phyloP scores from a whole-genome alignment of 1,284 basidiomycete genomes.

The Vanrija pseudolonga region DNA sequence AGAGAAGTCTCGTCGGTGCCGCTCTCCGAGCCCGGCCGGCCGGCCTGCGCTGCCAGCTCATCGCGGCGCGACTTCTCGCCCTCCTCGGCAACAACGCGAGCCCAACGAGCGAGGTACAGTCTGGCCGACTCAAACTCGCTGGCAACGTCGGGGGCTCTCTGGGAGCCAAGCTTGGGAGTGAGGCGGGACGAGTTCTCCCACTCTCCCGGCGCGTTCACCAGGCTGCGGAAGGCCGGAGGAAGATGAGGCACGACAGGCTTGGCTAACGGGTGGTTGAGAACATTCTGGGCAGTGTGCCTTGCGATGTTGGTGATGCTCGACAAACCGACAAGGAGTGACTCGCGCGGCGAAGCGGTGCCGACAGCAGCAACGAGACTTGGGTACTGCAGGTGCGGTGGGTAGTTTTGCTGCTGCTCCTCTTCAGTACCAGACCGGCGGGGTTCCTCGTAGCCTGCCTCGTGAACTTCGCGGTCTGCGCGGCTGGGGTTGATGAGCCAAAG shows the following conservation, averaged over 20 bases:
- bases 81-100: constrained; percentile 85
- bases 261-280: constrained; percentile 86
- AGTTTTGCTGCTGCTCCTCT: constrained; percentile 49
- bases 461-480: constrained; percentile 80
- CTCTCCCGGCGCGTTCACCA: constrained; percentile 74
- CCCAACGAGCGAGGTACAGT: constrained; percentile 96
- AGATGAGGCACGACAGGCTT: constrained; percentile 91
- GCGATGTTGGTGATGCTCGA: constrained; percentile 86
- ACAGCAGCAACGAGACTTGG: constrained; percentile 23
- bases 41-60: constrained; percentile 55
- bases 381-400: constrained; percentile 55
- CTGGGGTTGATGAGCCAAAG: constrained; percentile 91
- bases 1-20: constrained; percentile 63
- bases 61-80: constrained; percentile 77
- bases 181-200: constrained; percentile 56
- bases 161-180: constrained; percentile 57
- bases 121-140: constrained; percentile 90
- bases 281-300: constrained; percentile 81
- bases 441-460: constrained; percentile 51
- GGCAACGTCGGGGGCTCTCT: constrained; percentile 44
- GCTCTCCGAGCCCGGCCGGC: constrained; percentile 14
- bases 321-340: constrained; percentile 65
- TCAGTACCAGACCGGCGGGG: constrained; percentile 9
- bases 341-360: constrained; percentile 29
- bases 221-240: constrained; percentile 79